These are phyloP conservation scores for Gaeumannomyces tritici DNA, from an alignment of 2,329 filamentous ascomycete species.

Conservation along the genomic window DNA sequence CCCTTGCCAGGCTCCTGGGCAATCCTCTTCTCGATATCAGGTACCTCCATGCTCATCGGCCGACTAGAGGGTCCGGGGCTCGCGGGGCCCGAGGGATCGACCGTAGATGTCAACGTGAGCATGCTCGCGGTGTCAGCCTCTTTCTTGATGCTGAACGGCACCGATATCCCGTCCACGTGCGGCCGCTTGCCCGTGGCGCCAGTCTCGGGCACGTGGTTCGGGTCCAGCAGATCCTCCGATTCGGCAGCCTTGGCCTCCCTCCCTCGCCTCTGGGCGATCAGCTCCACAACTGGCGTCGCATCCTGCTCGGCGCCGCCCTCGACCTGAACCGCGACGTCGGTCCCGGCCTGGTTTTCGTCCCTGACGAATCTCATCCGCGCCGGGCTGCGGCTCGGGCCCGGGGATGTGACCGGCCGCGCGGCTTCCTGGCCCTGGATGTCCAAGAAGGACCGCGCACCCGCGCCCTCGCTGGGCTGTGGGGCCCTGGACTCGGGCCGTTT, in stretches of 20 bases:
- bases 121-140: conserved; percentile 61
- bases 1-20: background rate
- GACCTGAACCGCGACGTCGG: conserved; percentile 6
- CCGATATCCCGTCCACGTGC: conserved; percentile 55
- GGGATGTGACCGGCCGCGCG: conserved; percentile 9
- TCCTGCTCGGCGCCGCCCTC: conserved; percentile 17
- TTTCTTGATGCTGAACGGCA: conserved; percentile 61
- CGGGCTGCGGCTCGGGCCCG: conserved; percentile 22
- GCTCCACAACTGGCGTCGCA: conserved; percentile 30
- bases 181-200: conserved; percentile 53
- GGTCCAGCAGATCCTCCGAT: conserved; percentile 26
- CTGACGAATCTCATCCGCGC: conserved; percentile 37
- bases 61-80: conserved; percentile 17
- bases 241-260: conserved; percentile 17
- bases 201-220: conserved; percentile 32
- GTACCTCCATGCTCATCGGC: conserved; percentile 21
- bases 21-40: background rate
- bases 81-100: conserved; percentile 14
- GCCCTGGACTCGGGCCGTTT: conserved; percentile 21
- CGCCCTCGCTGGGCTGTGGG: conserved; percentile 29
- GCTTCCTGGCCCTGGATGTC: conserved; percentile 30
- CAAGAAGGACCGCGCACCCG: conserved; percentile 29
- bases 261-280: conserved; percentile 31
- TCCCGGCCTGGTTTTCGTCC: conserved; percentile 39
- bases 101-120: conserved; percentile 48